These are phyloP conservation scores for Rhizomucor miehei DNA, from an alignment of 371 early-diverging fungal species.

Conservation along the genomic window DNA sequence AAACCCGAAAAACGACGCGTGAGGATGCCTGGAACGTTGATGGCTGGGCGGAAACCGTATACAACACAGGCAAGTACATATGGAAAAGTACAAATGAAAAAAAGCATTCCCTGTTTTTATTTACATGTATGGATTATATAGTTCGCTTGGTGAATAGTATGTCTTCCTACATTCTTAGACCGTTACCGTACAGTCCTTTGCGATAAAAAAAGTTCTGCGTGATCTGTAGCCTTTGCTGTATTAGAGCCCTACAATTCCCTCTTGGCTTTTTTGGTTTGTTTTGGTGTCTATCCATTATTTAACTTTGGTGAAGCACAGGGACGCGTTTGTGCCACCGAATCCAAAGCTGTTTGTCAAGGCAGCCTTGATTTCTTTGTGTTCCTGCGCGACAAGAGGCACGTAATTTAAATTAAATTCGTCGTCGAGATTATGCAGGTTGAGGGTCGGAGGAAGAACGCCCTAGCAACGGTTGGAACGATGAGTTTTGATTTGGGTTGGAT, in stretches of 20 bases:
- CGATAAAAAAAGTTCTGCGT: conserved; percentile 45
- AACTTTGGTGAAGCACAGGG: conserved; percentile 69
- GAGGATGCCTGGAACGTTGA: conserved; percentile 92
- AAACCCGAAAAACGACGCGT: conserved; percentile 83
- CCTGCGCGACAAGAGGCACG: conserved; percentile 65
- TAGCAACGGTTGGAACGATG: conserved; percentile 18
- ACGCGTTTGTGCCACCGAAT: conserved; percentile 96
- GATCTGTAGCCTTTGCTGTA: too few relatives aligned
- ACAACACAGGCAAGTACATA: conserved; percentile 74
- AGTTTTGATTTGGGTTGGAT: neutral
- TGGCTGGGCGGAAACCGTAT: conserved; percentile 92
- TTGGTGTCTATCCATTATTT: conserved; percentile 7
- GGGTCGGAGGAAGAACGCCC: conserved; percentile 79
- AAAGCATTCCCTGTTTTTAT: neutral
- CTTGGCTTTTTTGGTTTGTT: too few relatives aligned
- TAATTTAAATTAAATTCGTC: conserved; percentile 77
- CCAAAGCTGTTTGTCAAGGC: conserved; percentile 94
- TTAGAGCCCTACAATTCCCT: too few relatives aligned
- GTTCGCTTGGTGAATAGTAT: conserved; percentile 81
- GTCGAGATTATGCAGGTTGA: conserved; percentile 69
- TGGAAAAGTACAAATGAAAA: neutral
- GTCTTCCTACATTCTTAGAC: conserved; percentile 81
- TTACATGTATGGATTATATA: conserved; percentile 19
- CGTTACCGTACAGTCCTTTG: conserved; percentile 77
- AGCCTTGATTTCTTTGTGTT: conserved; percentile 51